Evolutionary conservation across 2,329 filamentous ascomycete species (phyloP).

Genomic region (Ophiosphaerella korrae): DNA sequence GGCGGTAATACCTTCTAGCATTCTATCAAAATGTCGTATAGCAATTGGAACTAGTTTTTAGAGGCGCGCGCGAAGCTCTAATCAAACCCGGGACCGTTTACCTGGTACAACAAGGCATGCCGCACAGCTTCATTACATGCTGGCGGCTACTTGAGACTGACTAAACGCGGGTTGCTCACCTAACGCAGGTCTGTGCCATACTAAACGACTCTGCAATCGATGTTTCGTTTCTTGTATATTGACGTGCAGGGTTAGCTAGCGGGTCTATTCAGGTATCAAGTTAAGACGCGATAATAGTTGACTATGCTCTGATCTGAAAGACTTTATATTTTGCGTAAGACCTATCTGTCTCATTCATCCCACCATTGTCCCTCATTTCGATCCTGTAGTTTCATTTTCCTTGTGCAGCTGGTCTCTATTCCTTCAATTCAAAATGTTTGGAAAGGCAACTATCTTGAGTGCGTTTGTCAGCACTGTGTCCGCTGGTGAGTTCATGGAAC

Average conservation of each 20-base stretch:
- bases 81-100: constrained; percentile 18
- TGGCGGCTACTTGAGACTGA: constrained; percentile 25
- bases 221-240: constrained; percentile 19
- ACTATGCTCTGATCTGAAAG: constrained; percentile 8
- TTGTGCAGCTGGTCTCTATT: constrained; percentile 31
- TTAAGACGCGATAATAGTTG: constrained; percentile 10
- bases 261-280: constrained; percentile 12
- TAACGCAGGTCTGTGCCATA: constrained; percentile 11
- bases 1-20: constrained; percentile 15
- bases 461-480: constrained; percentile 41
- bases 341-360: constrained; percentile 5
- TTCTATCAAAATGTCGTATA: constrained; percentile 13
- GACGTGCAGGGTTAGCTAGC: constrained; percentile 11
- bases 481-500: constrained; percentile 23
- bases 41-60: constrained; percentile 2
- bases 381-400: constrained; percentile 8
- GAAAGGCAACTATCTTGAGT: constrained; percentile 35
- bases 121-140: constrained; percentile 11
- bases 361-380: constrained; percentile 28
- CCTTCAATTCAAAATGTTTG: constrained; percentile 36
- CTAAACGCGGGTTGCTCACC: constrained; percentile 22
- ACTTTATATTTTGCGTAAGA: constrained; percentile 14
- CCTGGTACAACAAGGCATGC: constrained; percentile 20
- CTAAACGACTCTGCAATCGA: constrained; percentile 17
- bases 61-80: constrained; percentile 7